phyloP scores from a whole-genome alignment of 208 protist genomes.

The Leptomonas pyrrhocoris region DNA sequence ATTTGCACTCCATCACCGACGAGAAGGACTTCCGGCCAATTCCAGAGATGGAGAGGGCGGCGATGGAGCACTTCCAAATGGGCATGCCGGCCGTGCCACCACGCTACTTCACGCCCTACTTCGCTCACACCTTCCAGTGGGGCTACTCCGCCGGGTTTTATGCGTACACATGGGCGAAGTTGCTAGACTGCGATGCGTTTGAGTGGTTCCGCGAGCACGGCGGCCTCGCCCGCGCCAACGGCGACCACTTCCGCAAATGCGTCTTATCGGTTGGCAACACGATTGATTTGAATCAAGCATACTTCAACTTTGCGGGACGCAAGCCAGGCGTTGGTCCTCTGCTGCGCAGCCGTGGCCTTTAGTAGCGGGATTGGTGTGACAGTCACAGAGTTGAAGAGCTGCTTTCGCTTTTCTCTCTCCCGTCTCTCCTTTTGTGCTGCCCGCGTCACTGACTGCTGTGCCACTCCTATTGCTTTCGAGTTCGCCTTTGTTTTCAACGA shows the following conservation, averaged over 20 bases:
- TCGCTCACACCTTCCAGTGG: constrained; percentile 79
- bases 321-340: constrained; percentile 41
- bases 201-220: constrained; percentile 71
- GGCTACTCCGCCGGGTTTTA: constrained; percentile 82
- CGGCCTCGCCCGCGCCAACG: constrained; percentile 54
- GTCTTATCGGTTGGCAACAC: constrained; percentile 71
- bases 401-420: not conserved
- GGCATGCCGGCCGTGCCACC: constrained; percentile 34
- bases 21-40: constrained; percentile 34
- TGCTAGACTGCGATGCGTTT: constrained; percentile 70
- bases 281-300: constrained; percentile 48
- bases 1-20: constrained; percentile 54
- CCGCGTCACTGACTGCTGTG: too few species aligned
- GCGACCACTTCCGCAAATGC: constrained; percentile 71
- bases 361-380: not conserved
- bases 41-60: constrained; percentile 40
- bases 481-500: too few species aligned
- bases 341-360: constrained; percentile 43
- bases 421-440: not conserved
- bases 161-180: constrained; percentile 75
- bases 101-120: constrained; percentile 56
- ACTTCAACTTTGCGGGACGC: constrained; percentile 46
- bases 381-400: not conserved
- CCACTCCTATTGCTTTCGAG: too few species aligned
- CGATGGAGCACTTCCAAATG: constrained; percentile 29